Evolutionary conservation across 2,329 filamentous ascomycete species (phyloP).

Genomic region (Verticillium isaacii): DNA sequence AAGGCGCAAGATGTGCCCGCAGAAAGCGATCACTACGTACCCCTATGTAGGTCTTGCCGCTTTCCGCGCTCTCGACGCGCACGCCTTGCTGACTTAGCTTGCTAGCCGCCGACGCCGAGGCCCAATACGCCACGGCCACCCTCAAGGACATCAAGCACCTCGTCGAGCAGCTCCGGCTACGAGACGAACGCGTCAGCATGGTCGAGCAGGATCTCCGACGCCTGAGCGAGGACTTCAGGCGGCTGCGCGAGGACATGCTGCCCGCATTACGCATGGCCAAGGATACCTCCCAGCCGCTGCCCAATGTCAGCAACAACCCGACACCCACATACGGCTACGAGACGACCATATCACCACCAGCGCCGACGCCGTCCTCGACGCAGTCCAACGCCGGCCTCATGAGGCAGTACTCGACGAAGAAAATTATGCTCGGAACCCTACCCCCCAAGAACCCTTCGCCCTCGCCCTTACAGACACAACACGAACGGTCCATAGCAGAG

Average conservation of each 20-base stretch:
- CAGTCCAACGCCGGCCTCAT: constrained; percentile 52
- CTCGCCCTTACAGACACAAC: constrained; percentile 64
- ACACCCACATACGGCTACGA: constrained; percentile 48
- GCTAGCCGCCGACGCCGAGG: constrained; percentile 81
- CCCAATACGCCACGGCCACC: constrained; percentile 79
- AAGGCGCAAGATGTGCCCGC: constrained; percentile 87
- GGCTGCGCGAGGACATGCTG: constrained; percentile 84
- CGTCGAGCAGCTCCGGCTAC: constrained; percentile 81
- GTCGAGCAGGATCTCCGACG: constrained; percentile 80
- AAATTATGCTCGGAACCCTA: constrained; percentile 62
- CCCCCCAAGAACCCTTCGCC: constrained; percentile 74
- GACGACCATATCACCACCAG: constrained; percentile 50
- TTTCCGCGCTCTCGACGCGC: not conserved
- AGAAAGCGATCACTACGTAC: constrained; percentile 90
- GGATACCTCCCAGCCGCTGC: constrained; percentile 80
- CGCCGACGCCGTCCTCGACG: constrained; percentile 48
- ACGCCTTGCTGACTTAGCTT: constrained; percentile 5
- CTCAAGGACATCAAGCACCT: constrained; percentile 90
- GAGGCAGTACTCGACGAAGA: constrained; percentile 71
- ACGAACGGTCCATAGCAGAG: constrained; percentile 61
- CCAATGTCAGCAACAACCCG: constrained; percentile 21
- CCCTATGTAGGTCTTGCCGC: constrained; percentile 64
- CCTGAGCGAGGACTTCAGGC: constrained; percentile 82
- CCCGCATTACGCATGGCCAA: constrained; percentile 88
- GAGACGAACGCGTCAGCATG: constrained; percentile 83